Conservation (phyloP, 2,329 filamentous ascomycete species). For the Phialophora chinensis region DNA sequence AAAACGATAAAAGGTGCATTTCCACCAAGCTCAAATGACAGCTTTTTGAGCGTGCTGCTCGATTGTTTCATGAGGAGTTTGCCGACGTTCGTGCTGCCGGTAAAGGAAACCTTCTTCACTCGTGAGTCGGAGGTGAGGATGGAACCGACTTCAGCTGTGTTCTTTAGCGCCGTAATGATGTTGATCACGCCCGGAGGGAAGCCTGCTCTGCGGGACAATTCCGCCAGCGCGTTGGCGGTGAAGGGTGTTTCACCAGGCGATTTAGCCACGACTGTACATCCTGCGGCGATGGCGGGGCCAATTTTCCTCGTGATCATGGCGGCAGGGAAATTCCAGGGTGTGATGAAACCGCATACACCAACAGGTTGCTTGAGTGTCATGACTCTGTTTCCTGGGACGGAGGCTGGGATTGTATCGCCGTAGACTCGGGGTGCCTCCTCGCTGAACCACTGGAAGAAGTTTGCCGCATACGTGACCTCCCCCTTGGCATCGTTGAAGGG, state of each 20-base stretch:
- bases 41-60: constrained; percentile 80
- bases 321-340: constrained; percentile 69
- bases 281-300: constrained; percentile 76
- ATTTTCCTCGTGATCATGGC: constrained; percentile 61
- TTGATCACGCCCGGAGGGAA: constrained; percentile 92
- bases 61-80: constrained; percentile 89
- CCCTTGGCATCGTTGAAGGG: constrained; percentile 65
- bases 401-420: constrained; percentile 67
- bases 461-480: constrained; percentile 64
- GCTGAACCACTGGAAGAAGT: constrained; percentile 68
- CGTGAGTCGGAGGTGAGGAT: constrained; percentile 75
- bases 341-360: constrained; percentile 71
- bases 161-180: constrained; percentile 77
- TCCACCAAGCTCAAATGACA: constrained; percentile 89
- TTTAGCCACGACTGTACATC: constrained; percentile 92
- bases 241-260: constrained; percentile 91
- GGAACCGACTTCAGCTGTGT: constrained; percentile 80
- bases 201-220: constrained; percentile 83
- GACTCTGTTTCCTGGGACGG: constrained; percentile 64
- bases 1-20: constrained; percentile 98
- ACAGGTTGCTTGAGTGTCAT: constrained; percentile 70
- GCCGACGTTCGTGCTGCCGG: constrained; percentile 72
- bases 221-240: constrained; percentile 83
- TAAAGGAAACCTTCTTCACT: constrained; percentile 92
- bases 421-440: constrained; percentile 65